Evolutionary conservation across 169 alveolate species (phyloP), one percentile per base, ranked within the genome.

Genomic region (Plasmodium fragile): DNA sequence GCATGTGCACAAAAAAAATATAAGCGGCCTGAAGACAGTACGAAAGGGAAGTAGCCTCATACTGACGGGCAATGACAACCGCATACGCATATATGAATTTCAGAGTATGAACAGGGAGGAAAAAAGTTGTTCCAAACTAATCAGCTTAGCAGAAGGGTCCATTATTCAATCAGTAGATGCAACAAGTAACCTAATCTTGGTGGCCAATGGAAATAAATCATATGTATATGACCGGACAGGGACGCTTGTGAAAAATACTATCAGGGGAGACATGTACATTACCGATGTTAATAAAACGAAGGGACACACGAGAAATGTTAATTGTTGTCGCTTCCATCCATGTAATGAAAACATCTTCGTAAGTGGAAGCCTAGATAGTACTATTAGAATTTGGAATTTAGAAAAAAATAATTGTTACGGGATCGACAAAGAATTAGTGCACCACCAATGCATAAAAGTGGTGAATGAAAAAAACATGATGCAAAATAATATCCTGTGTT

Each of bases 211-310:
- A 7, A 53, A 84, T 84, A 84, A 84, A 43, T 72, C 85, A 22
- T 84, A 34, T 69, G 85, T 84, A 16, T 84, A 84, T 84, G 80
- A 84, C 78, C 34, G 43, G 4, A 84, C 78, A 53, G 32, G 97
- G 4, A 96, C 94, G n/a, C 55, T 79, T 41, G 32, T 96, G 45
- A 93, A 95, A 45, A 94, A 94, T 70, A 92, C 96, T 5, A 96
- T 95, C 18, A 83, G 95, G 82, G 97, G 97, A 3, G 97, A 96
- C 30, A 96, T 96, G 97, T 96, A 96, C 55, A 95, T 96, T 30
- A 70, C 92, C 36, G 97, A 96, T 80, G 96, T 95, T 34, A 81
- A 94, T 52, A 94, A 96, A 89, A 95, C 96, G 16, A 92, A 82
- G 25, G 97, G 97, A 6, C 97, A 96, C 79, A 95, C 96, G 7